phyloP scores from a whole-genome alignment of 257 asterid species.

The Datura wrightii region DNA sequence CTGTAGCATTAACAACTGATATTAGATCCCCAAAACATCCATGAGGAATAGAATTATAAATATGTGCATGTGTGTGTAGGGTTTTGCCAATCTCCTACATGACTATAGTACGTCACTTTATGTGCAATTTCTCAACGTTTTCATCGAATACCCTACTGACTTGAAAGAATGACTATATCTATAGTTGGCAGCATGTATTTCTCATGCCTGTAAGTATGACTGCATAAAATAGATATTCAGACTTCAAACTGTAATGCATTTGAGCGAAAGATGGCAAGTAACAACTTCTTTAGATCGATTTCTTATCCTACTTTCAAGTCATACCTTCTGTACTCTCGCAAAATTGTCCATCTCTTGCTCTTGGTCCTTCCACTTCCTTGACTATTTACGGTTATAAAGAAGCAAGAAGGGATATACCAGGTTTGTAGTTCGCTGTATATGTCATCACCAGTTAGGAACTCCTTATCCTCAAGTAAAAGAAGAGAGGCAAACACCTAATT shows the following conservation, averaged over 20 bases:
- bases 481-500: background rate
- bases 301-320: background rate
- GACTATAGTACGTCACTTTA: background rate
- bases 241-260: background rate
- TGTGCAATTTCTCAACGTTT: background rate
- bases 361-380: slow-evolving; percentile 14
- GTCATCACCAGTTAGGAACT: background rate
- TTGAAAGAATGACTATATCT: background rate
- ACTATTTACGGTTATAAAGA: background rate
- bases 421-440: background rate
- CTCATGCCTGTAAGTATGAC: slow-evolving; percentile 4
- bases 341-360: background rate
- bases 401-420: background rate
- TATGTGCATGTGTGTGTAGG: background rate
- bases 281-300: too few relatives aligned
- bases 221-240: background rate
- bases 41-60: background rate
- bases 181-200: background rate
- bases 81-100: slow-evolving; percentile 4
- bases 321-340: background rate
- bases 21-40: background rate
- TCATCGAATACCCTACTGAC: background rate
- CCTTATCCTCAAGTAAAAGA: background rate
- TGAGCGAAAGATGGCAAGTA: background rate
- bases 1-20: background rate